Conservation (phyloP, 2,329 filamentous ascomycete genomes). For the Lachnum nothofagi region DNA sequence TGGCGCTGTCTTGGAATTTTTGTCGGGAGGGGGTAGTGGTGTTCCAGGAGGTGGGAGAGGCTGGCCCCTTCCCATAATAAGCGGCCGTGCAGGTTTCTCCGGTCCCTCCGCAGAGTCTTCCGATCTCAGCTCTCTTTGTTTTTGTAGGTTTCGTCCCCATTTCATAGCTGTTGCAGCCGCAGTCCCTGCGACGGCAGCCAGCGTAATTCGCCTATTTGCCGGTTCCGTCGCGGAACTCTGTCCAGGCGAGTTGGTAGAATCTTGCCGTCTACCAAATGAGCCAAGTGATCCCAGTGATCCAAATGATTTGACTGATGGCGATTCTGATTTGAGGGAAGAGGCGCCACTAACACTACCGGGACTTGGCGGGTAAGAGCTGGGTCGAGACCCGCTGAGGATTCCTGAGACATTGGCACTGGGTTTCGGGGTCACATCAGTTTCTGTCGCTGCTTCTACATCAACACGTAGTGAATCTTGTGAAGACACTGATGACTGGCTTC, state of each 20-base stretch:
- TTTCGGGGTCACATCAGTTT: constrained; percentile 32
- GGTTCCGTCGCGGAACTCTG: constrained; percentile 27
- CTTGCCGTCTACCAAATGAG: constrained; percentile 31
- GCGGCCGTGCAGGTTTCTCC: constrained; percentile 52
- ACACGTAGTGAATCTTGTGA: constrained; percentile 42
- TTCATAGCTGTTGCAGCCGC: constrained; percentile 52
- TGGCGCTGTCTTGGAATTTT: constrained; percentile 52
- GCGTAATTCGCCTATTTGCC: constrained; percentile 42
- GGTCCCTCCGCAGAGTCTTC: constrained; percentile 16
- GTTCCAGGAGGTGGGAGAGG: constrained; percentile 76
- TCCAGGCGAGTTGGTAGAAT: constrained; percentile 30
- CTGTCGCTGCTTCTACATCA: constrained; percentile 34
- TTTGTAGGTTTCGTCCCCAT: constrained; percentile 55
- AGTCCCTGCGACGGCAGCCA: constrained; percentile 49
- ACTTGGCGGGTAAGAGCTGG: constrained; percentile 26
- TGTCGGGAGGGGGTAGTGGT: constrained; percentile 67
- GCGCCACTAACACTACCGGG: constrained; percentile 34
- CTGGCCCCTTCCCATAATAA: constrained; percentile 68
- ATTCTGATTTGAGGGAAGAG: constrained; percentile 39
- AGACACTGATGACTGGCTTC: constrained; percentile 47
- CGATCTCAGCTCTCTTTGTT: constrained; percentile 37
- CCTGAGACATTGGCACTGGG: constrained; percentile 16
- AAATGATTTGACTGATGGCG: constrained; percentile 38
- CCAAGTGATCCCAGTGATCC: constrained; percentile 40
- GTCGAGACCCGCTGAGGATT: constrained; percentile 4